These are phyloP conservation scores for Posidonia australis DNA, from an alignment of 106 monocot species.

Conservation along the genomic window DNA sequence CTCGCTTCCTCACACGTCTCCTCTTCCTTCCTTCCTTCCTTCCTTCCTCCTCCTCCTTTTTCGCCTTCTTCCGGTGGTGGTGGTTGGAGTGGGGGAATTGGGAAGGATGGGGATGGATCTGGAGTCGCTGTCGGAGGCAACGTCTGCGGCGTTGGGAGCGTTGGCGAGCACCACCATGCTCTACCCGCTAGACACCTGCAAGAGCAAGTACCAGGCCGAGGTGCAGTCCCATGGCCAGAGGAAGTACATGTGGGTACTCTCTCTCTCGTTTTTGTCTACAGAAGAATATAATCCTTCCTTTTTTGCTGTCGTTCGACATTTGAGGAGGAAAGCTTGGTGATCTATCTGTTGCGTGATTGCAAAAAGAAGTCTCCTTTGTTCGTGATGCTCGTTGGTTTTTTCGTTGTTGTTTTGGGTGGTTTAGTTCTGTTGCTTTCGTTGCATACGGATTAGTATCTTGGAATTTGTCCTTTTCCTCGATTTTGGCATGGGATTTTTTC, in stretches of 20 bases:
- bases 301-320: neutral
- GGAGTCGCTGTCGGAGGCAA: conserved; percentile 83
- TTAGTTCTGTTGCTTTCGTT: too few species aligned
- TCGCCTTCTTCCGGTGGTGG: neutral
- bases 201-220: conserved; percentile 92
- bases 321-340: neutral
- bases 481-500: too few species aligned
- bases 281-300: neutral
- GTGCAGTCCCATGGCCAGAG: conserved; percentile 20
- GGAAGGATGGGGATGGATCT: conserved; percentile 36
- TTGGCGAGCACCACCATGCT: conserved; percentile 76
- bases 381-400: too few species aligned
- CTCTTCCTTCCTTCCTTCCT: neutral
- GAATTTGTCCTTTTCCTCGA: too few species aligned
- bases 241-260: conserved; percentile 14
- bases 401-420: too few species aligned
- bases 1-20: neutral
- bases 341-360: too few species aligned
- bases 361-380: too few species aligned
- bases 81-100: conserved; percentile 7
- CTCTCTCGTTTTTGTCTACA: neutral
- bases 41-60: neutral
- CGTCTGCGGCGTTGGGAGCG: conserved; percentile 80
- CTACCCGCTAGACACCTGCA: conserved; percentile 94
- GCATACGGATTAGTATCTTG: too few species aligned